phyloP scores from a whole-genome alignment of 179 eudicot species.

The Beta corolliflora region DNA sequence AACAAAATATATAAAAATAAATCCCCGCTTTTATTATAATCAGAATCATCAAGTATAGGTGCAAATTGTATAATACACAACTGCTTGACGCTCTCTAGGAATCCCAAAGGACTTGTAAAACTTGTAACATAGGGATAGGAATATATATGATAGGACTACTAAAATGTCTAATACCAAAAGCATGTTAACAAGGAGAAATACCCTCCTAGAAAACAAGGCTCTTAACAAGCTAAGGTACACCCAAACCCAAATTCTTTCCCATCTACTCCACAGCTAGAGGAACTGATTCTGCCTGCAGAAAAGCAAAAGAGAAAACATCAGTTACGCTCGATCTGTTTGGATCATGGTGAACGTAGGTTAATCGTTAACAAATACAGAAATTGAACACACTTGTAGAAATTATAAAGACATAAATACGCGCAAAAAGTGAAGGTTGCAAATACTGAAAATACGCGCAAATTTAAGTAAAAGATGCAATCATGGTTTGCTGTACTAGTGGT shows the following conservation, averaged over 20 bases:
- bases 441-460: too few species aligned
- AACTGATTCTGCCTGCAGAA: slow-evolving; percentile 67
- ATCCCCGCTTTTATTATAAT: not conserved
- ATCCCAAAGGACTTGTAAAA: not conserved
- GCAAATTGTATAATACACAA: not conserved
- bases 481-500: too few species aligned
- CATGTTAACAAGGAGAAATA: not conserved
- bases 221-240: not conserved
- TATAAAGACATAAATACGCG: not conserved
- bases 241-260: not conserved
- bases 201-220: not conserved
- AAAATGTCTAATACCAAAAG: not conserved
- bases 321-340: too few species aligned
- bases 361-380: too few species aligned
- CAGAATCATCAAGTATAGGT: not conserved
- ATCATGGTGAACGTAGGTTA: not conserved
- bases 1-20: too few species aligned
- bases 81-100: not conserved
- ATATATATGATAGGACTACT: too few species aligned
- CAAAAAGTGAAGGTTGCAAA: not conserved
- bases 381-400: too few species aligned
- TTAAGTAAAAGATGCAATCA: too few species aligned
- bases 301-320: not conserved
- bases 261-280: slow-evolving; percentile 54
- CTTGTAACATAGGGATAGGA: not conserved